Evolutionary conservation across 805 yeast genomes (phyloP), one percentile per base, ranked within the genome.

Genomic region (Hanseniaspora meyeri): DNA sequence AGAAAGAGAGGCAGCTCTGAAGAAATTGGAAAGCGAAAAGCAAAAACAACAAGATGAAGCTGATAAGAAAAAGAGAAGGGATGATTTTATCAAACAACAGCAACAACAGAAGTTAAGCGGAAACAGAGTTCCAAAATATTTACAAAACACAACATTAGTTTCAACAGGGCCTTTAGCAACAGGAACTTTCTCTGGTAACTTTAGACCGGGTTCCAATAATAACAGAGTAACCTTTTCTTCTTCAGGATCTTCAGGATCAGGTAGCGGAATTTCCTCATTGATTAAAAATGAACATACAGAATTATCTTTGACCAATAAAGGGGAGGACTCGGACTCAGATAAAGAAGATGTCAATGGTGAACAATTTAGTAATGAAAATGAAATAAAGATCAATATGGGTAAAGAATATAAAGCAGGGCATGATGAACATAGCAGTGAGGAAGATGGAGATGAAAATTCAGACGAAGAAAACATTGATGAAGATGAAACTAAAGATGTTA

Each of bases 121-220:
- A 43, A 63, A 62, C 24, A 57, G 69, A 55, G 60, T 65, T 43
- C 68, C 70, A 1, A 61, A 64, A 43, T 68, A 65, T 51, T 58
- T 69, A 52, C 62, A 60, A 29, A 68, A 68, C 32, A 83, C 90
- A 0, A 85, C 81, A 62, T 70, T 85, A 39, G 83, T 85, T 7
- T 76, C 85, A 2, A 73, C 85, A 1, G 95, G 95, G 17, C 88
- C 91, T 0, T 71, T 86, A 56, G 79, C 90, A 7, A 75, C 83
- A 39, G 89, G 88, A 12, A 66, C 68, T 65, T 64, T 75, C 59
- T 61, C 55, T 9, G 55, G 55, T 16, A 51, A 51, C 34, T 51
- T 51, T n/a, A 51, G 39, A 45, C 49, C 49, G 4, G 49, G 49
- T 11, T 20, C 38, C 16, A 51, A 31, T 29, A 37, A 29, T 16